Percentiles rank a stretch among this genome's conserved stretches.
These are phyloP conservation scores for Euphorbia pulcherrima DNA, from an alignment of 345 rosid genomes.

Conservation along the genomic window DNA sequence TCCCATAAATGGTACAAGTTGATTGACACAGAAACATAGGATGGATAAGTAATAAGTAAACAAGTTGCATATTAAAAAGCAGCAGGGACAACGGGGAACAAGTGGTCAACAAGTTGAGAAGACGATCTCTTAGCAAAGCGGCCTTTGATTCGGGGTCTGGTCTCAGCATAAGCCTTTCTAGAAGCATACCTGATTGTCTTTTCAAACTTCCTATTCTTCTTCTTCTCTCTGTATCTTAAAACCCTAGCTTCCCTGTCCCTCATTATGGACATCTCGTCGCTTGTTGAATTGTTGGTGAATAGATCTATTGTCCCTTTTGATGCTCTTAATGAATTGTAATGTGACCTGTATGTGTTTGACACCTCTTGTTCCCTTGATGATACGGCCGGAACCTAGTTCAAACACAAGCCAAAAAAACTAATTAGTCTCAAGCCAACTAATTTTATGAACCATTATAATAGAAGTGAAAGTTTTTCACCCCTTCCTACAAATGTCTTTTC, in stretches of 20 bases:
- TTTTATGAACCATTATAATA: neutral
- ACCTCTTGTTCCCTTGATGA: conserved; percentile 65
- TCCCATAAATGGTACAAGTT: too few relatives aligned
- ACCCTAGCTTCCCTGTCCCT: conserved; percentile 92
- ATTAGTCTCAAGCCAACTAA: neutral
- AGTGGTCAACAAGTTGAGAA: conserved; percentile 54
- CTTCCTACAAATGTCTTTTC: too few relatives aligned
- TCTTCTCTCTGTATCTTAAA: conserved; percentile 87
- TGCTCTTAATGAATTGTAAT: conserved; percentile 31
- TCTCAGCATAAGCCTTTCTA: conserved; percentile 93
- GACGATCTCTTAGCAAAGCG: conserved; percentile 71
- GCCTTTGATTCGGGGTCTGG: conserved; percentile 89
- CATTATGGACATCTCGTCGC: conserved; percentile 43
- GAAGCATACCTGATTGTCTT: conserved; percentile 98
- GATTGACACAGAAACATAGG: too few relatives aligned
- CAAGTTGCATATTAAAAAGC: too few relatives aligned
- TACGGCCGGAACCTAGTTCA: conserved; percentile 49
- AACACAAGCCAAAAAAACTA: neutral
- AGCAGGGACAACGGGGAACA: conserved; percentile 64
- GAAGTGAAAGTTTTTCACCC: too few relatives aligned
- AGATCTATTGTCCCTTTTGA: conserved; percentile 62
- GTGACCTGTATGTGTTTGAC: conserved; percentile 34
- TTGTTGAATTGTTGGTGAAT: conserved; percentile 40
- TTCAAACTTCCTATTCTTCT: conserved; percentile 79
- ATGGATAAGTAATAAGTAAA: too few relatives aligned